phyloP scores from a whole-genome alignment of 176 grass and related monocot genomes.

The Raddia distichophylla region DNA sequence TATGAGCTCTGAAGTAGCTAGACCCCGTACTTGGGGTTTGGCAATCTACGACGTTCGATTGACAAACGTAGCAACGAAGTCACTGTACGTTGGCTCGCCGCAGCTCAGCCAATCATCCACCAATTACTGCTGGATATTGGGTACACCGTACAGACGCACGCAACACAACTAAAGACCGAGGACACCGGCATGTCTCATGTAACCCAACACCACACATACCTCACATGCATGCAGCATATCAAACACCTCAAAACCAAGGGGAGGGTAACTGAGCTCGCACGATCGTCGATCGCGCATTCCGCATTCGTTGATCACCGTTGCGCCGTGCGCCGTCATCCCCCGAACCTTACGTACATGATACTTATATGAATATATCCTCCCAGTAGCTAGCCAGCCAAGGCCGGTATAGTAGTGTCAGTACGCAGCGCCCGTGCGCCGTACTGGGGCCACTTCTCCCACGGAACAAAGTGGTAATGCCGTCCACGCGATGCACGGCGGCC shows the following conservation, averaged over 20 bases:
- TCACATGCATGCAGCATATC: background rate
- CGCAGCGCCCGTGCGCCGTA: background rate
- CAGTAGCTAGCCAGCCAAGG: too few species aligned
- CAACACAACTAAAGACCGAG: background rate
- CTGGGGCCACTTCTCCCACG: too few species aligned
- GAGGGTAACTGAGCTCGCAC: background rate
- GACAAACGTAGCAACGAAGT: background rate
- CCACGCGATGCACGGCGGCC: too few species aligned
- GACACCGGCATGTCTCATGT: background rate
- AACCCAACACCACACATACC: background rate
- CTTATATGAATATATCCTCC: too few species aligned
- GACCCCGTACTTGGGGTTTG: too few species aligned
- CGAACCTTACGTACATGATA: too few species aligned
- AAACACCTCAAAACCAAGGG: background rate
- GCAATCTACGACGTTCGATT: background rate
- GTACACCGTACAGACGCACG: background rate
- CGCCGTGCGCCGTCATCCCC: background rate
- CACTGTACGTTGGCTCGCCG: background rate
- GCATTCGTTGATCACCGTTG: background rate
- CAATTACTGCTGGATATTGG: background rate
- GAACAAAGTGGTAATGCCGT: too few species aligned
- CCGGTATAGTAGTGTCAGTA: too few species aligned
- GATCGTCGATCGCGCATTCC: background rate
- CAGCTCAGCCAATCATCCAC: too few species aligned
- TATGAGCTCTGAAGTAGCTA: background rate